Percentiles rank a stretch among this genome's conserved stretches.
Conservation (phyloP, 2,329 filamentous ascomycete genomes). For the Trichoderma cornu-damae region DNA sequence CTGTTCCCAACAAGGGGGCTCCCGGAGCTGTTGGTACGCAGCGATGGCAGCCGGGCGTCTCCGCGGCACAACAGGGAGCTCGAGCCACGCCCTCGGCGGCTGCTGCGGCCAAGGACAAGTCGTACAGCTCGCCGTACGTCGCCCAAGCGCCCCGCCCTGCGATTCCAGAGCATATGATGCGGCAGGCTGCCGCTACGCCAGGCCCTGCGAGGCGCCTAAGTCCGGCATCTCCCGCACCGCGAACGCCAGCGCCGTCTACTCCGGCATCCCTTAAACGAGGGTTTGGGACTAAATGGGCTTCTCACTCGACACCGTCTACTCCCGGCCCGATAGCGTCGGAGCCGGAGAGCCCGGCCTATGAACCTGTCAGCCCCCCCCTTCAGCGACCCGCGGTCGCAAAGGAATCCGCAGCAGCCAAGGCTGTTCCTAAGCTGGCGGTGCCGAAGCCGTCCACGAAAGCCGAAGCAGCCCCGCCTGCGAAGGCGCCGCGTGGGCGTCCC, state of each 20-base stretch:
- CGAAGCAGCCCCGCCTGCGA: conserved; percentile 23
- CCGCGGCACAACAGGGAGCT: conserved; percentile 25
- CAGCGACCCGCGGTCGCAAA: conserved; percentile 32
- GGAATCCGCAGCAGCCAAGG: conserved; percentile 31
- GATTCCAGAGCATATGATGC: conserved; percentile 39
- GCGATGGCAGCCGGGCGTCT: conserved; percentile 32
- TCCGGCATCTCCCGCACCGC: conserved; percentile 30
- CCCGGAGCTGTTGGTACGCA: conserved; percentile 23
- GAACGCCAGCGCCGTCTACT: conserved; percentile 33
- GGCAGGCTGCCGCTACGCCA: conserved; percentile 35
- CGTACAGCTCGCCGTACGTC: conserved; percentile 27
- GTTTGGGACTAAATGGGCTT: conserved; percentile 55
- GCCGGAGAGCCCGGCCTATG: conserved; percentile 49
- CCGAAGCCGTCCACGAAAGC: conserved; percentile 28
- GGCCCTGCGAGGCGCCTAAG: conserved; percentile 31
- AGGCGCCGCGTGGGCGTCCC: conserved; percentile 32
- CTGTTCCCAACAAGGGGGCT: background rate
- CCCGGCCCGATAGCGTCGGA: conserved; percentile 40
- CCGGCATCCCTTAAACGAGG: conserved; percentile 31
- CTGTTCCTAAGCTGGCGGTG: conserved; percentile 26
- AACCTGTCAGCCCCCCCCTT: conserved; percentile 55
- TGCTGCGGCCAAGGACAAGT: conserved; percentile 29
- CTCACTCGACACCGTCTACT: conserved; percentile 54
- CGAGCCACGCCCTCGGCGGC: conserved; percentile 26
- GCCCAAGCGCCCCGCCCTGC: conserved; percentile 34